Percentiles rank a stretch among this genome's conserved stretches.
Evolutionary conservation across 1,139 yeast species (phyloP).

Genomic region (Geotrichum phurueaensis): DNA sequence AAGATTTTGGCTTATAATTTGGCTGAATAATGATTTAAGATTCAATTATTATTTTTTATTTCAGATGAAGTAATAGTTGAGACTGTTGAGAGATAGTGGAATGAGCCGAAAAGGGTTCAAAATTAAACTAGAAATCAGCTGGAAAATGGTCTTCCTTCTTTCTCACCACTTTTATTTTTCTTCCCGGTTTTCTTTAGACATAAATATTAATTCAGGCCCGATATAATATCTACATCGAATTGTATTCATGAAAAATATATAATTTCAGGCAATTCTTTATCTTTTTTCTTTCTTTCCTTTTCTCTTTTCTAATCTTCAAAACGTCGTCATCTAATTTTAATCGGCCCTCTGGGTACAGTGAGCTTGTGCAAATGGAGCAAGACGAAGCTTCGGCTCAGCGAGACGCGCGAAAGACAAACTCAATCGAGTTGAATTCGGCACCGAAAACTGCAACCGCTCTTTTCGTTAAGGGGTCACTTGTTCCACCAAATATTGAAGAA

Average conservation of each 20-base stretch:
- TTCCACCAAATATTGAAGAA: neutral
- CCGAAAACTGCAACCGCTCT: neutral
- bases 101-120: neutral
- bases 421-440: constrained; percentile 4
- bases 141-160: neutral
- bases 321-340: constrained; percentile 4
- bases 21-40: neutral
- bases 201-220: neutral
- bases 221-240: neutral
- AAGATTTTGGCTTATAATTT: neutral
- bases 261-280: neutral
- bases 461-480: neutral
- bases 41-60: neutral
- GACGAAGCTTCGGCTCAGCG: constrained; percentile 7
- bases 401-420: constrained; percentile 3
- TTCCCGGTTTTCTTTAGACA: neutral
- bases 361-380: constrained; percentile 8
- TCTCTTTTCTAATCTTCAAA: neutral
- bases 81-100: neutral
- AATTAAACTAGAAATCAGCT: neutral
- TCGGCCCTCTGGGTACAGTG: constrained; percentile 3
- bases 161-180: neutral
- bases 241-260: neutral
- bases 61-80: neutral
- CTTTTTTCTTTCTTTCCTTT: neutral